Base-by-base conservation (phyloP, 2,329 filamentous ascomycete genomes). In the Trichoderma sp. region DNA sequence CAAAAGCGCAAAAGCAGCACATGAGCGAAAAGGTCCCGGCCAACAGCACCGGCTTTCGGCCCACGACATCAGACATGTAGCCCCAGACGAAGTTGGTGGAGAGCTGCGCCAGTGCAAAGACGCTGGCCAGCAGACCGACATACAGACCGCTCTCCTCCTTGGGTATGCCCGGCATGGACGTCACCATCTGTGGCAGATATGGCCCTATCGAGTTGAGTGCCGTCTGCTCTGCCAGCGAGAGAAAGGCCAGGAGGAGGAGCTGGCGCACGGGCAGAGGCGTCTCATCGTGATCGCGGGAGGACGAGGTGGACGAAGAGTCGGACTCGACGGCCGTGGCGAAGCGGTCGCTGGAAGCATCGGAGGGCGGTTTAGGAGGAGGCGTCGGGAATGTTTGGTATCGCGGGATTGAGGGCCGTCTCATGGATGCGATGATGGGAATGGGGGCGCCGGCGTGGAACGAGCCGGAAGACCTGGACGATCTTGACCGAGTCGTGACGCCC, bases 191-290 rank as follows among this genome's bases (percentile, higher is more conserved):
- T 0, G 96, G 96, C 2, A 99, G 88, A 81, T 99, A 99, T 1
- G 96, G 96, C 12, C 92, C 93, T 77, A 99, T 98, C 26, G 94
- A 97, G 81, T 99, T 99, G 78, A 99, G 88, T 0, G 96, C 96
- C 0, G 95, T 98, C 85, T 99, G 96, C 80, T 99, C 96, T 68
- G 93, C 92, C 26, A 99, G 86, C 7, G 95, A 95, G 73, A 99
- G 93, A 74, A 98, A 84, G 1, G 95, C 95, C 39, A 99, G 85
- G 13, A 98, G 88, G 6, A 90, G 87, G 73, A 99, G 91, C 84
- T 98, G 96, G 75, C 87, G 90, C 74, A 90, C 89, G 0, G 96
- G 96, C 20, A 99, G 83, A 0, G 95, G 95, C 2, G 93, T 93
- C 74, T 89, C 87, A 74, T 87, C 82, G 73, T 84, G 75, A n/a